A percentile compares a stretch with the other conserved stretches of the same genome.
Evolutionary conservation across 768 basidiomycete genomes (phyloP).

Genomic region (Pisolithus sp.): DNA sequence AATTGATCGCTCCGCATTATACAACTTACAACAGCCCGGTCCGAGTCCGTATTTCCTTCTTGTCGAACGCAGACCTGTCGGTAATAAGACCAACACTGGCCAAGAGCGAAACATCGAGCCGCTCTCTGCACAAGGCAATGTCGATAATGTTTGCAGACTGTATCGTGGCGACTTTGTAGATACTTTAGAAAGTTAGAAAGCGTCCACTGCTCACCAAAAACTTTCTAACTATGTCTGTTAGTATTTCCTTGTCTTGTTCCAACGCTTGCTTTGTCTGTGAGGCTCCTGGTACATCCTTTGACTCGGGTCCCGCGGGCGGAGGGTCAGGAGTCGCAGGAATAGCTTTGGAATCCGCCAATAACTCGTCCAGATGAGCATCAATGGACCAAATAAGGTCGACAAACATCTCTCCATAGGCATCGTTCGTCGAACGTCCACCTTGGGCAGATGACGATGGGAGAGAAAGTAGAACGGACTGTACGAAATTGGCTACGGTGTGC

Average conservation of each 20-base stretch:
- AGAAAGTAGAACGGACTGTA: slow-evolving; percentile 51
- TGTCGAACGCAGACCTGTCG: slow-evolving; percentile 62
- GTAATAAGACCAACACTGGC: slow-evolving; percentile 59
- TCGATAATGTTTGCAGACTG: slow-evolving; percentile 56
- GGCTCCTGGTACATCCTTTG: slow-evolving; percentile 23
- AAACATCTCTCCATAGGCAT: slow-evolving; percentile 58
- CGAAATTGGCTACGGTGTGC: slow-evolving; percentile 52
- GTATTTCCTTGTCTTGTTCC: slow-evolving; percentile 57
- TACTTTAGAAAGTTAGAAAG: background rate
- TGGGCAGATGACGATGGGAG: slow-evolving; percentile 61
- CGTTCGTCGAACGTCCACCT: slow-evolving; percentile 30
- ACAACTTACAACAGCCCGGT: slow-evolving; percentile 73
- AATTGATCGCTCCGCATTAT: background rate
- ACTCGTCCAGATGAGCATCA: slow-evolving; percentile 71
- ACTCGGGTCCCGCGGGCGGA: slow-evolving; percentile 21
- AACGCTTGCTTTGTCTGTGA: slow-evolving; percentile 45
- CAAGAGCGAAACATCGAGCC: slow-evolving; percentile 62
- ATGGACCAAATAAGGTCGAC: slow-evolving; percentile 80
- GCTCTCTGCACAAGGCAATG: slow-evolving; percentile 60
- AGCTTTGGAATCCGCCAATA: slow-evolving; percentile 48
- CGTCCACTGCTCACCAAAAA: slow-evolving; percentile 41
- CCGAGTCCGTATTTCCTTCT: slow-evolving; percentile 74
- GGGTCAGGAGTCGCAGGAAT: slow-evolving; percentile 30
- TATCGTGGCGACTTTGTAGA: background rate
- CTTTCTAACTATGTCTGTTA: slow-evolving; percentile 52